A percentile compares a stretch with the other conserved stretches of the same genome.
Conservation (phyloP, 176 grass and related monocot species). For the Paspalum vaginatum region DNA sequence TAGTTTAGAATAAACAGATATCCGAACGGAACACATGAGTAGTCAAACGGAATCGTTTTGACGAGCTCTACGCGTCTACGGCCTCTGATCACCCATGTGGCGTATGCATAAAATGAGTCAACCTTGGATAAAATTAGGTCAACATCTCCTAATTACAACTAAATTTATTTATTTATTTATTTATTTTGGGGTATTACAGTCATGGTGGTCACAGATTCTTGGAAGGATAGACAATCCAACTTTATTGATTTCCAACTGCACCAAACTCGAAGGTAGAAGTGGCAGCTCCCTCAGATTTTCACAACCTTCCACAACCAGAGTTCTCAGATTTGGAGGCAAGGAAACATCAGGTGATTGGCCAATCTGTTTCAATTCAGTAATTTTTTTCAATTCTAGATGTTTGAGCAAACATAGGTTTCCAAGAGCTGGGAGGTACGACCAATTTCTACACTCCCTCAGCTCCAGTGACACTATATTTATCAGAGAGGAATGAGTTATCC, state of each 20-base stretch:
- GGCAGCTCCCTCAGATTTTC: background rate
- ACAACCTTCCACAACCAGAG: slow-evolving; percentile 30
- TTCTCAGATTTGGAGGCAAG: slow-evolving; percentile 8
- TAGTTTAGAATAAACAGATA: no score
- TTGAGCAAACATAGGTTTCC: slow-evolving; percentile 29
- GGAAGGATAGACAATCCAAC: slow-evolving; percentile 35
- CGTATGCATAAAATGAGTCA: no score
- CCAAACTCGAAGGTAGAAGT: slow-evolving; percentile 27
- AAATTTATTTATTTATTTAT: no score
- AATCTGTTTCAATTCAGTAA: slow-evolving; percentile 21
- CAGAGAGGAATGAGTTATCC: background rate
- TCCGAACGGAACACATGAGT: no score
- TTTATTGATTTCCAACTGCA: slow-evolving; percentile 9
- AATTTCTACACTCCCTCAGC: slow-evolving; percentile 18
- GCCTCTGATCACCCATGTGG: no score
- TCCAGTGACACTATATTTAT: slow-evolving; percentile 24
- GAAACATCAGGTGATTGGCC: slow-evolving; percentile 9
- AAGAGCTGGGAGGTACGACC: slow-evolving; percentile 21
- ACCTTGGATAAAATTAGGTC: no score
- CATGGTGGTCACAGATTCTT: background rate
- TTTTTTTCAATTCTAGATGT: slow-evolving; percentile 2
- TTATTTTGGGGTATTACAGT: no score
- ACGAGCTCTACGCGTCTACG: no score
- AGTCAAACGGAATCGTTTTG: no score
- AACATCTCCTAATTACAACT: no score